Evolutionary conservation across 495 filamentous ascomycete species (phyloP).

Genomic region (Talaromyces stipitatus): DNA sequence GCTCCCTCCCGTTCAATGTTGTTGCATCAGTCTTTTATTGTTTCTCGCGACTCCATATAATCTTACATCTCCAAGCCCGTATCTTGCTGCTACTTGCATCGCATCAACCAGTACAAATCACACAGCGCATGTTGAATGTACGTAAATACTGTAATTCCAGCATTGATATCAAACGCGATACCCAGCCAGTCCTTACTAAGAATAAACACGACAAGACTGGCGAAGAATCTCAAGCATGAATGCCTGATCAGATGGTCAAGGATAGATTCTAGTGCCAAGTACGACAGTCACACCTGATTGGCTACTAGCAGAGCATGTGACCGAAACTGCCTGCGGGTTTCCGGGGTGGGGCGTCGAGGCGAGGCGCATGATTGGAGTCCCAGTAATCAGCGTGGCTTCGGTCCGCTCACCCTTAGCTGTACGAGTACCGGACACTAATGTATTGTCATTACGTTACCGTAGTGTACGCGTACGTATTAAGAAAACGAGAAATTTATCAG

Average conservation of each 20-base stretch:
- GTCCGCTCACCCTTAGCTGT: conserved; percentile 5
- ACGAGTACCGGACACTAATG: neutral
- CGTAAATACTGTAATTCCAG: no score
- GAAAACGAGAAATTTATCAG: no score
- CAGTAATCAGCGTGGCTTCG: conserved; percentile 8
- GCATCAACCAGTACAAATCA: no score
- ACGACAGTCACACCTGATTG: neutral
- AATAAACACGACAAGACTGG: neutral
- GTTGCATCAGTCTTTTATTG: no score
- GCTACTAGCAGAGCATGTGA: conserved; percentile 4
- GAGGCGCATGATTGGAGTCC: conserved; percentile 3
- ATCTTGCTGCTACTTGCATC: no score
- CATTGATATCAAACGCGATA: neutral
- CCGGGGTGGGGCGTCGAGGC: neutral
- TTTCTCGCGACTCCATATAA: no score
- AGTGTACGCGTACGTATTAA: neutral
- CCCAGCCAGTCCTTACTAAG: neutral
- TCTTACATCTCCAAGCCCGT: no score
- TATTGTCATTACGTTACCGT: neutral
- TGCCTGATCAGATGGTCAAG: neutral
- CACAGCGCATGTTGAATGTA: no score
- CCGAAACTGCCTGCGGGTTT: conserved; percentile 7
- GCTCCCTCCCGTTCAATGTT: neutral
- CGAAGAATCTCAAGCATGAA: neutral
- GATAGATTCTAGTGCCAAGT: neutral